Base-by-base conservation (phyloP, 306 rosid species). In the Prunus fruticosa region DNA sequence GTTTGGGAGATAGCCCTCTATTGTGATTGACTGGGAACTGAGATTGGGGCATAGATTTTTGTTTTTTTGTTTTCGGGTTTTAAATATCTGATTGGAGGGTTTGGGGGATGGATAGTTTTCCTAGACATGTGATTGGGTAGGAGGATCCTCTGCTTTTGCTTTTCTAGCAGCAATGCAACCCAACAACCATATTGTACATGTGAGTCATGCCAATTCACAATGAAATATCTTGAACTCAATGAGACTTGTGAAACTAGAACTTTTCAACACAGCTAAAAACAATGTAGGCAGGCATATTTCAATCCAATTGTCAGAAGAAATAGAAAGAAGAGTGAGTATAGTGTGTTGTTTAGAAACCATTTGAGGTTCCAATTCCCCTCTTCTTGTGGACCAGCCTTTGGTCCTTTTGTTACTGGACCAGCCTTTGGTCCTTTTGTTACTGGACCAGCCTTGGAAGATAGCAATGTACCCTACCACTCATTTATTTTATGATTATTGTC, bases 111-210 rank as follows among this genome's bases (percentile, higher is more conserved):
- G 67, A 57, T 38, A 38, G 14, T 30, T 72, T 16, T 4, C 14
- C 11, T 41, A 14, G 25, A 18, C 14, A 60, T 73, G 8, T 60
- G 68, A 73, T 73, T 73, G 77, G 77, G 13, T 60, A 12, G 57
- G 47, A 28, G 28, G 43, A 72, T 72, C 52, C 38, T 41, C 27
- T 12, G 19, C 67, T 28, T 62, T 14, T 62, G 41, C 6, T 15
- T n/a, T 56, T 38, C 43, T 56, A 56, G 25, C 62, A 62, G 15
- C 43, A 28, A 60, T 62, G 67, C 45, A 62, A 62, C 32, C 10
- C 6, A 20, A 15, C 2, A 13, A 12, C 38, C n/a, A 64, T 10
- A 9, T 14, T 56, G 53, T 15, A 61, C 53, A 4, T 14, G 43
- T 14, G 45, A 8, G 0, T 49, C 45, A 49, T 27, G 32, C 11